phyloP scores from a whole-genome alignment of 441 rosid genomes.

The Melianthus villosus region DNA sequence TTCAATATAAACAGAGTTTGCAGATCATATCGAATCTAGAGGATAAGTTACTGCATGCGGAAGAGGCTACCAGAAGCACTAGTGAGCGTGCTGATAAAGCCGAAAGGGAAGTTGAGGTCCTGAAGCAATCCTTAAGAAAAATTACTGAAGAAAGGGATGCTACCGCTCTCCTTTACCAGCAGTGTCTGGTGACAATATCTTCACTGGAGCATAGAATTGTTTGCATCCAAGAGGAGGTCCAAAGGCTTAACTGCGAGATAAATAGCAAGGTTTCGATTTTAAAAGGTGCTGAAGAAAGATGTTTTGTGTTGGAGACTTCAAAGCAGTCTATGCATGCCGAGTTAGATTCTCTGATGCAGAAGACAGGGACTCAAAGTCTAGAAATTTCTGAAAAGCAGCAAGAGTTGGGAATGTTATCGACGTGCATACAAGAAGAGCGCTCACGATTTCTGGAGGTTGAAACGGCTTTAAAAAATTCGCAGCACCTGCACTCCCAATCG shows the following conservation, averaged over 20 bases:
- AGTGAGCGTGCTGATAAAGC: constrained; percentile 40
- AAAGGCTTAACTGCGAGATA: constrained; percentile 46
- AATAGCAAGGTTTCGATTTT: constrained; percentile 37
- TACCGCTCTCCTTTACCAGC: constrained; percentile 23
- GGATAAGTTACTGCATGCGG: constrained; percentile 35
- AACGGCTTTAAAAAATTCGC: constrained; percentile 41
- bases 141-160: constrained; percentile 37
- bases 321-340: constrained; percentile 49
- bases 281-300: constrained; percentile 46
- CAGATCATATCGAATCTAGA: constrained; percentile 46
- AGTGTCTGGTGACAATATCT: constrained; percentile 45
- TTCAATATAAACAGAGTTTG: constrained; percentile 32
- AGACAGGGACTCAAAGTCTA: constrained; percentile 44
- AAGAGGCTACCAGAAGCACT: constrained; percentile 34
- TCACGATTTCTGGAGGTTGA: constrained; percentile 41
- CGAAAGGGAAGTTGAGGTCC: constrained; percentile 36
- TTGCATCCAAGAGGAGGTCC: constrained; percentile 38
- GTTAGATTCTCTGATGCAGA: constrained; percentile 41
- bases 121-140: constrained; percentile 30
- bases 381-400: constrained; percentile 49
- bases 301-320: constrained; percentile 34
- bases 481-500: constrained; percentile 54
- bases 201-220: constrained; percentile 49
- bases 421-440: constrained; percentile 38
- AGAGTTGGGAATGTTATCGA: constrained; percentile 51